Evolutionary conservation across 345 rosid genomes (phyloP).

Genomic region (Corchorus capsularis): DNA sequence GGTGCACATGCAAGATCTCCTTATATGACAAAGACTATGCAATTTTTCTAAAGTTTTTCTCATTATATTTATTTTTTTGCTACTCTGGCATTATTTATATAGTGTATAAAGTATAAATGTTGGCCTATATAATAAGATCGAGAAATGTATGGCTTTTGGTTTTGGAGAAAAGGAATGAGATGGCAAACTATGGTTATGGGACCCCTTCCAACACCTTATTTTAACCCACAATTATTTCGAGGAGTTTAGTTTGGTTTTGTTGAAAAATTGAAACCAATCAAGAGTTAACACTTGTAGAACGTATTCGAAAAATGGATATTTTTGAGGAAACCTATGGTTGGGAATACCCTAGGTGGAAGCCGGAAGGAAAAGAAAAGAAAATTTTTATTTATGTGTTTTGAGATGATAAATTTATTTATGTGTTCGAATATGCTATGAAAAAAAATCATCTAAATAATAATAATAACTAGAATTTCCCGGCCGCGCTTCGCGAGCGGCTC

Average conservation of each 20-base stretch:
- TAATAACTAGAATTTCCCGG: too few relatives aligned
- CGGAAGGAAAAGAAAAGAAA: not conserved
- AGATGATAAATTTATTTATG: not conserved
- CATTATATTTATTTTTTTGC: not conserved
- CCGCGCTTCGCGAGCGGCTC: too few relatives aligned
- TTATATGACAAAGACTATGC: not conserved
- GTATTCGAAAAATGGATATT: not conserved
- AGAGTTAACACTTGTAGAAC: not conserved
- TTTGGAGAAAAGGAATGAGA: not conserved
- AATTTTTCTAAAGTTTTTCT: not conserved
- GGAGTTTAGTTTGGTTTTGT: not conserved
- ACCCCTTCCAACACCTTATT: not conserved
- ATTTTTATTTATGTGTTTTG: not conserved
- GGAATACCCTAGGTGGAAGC: not conserved
- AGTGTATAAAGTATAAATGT: not conserved
- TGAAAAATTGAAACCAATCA: not conserved
- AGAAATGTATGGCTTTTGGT: not conserved
- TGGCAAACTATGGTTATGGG: not conserved
- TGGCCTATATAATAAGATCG: not conserved
- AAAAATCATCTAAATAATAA: not conserved
- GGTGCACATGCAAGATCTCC: slow-evolving; percentile 1
- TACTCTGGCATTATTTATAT: not conserved
- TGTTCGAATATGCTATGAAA: not conserved
- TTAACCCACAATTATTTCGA: not conserved
- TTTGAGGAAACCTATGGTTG: not conserved